Conservation (phyloP, 164 flowering plant genomes). For the Malania oleifera region DNA sequence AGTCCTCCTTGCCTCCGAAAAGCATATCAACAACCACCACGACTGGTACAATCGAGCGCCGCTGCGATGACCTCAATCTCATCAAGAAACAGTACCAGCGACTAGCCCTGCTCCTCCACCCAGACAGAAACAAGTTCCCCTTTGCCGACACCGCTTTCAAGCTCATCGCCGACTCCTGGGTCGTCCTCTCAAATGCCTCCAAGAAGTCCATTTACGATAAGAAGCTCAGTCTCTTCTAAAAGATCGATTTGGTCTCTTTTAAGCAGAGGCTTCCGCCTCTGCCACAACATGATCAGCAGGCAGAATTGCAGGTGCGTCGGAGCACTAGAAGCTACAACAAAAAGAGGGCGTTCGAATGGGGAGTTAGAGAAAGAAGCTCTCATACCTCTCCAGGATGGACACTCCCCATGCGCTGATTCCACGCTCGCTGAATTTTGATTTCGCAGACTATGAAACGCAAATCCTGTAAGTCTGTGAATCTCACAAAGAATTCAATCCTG, state of each 20-base stretch:
- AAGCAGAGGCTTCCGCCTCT: background rate
- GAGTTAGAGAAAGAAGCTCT: too few relatives aligned
- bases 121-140: slow-evolving; percentile 60
- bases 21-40: slow-evolving; percentile 51
- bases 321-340: background rate
- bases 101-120: slow-evolving; percentile 67
- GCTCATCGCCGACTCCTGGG: slow-evolving; percentile 78
- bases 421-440: too few relatives aligned
- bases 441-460: too few relatives aligned
- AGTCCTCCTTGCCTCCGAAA: slow-evolving; percentile 66
- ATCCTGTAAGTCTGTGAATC: too few relatives aligned
- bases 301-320: slow-evolving; percentile 24
- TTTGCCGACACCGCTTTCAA: slow-evolving; percentile 67
- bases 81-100: slow-evolving; percentile 57
- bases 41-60: slow-evolving; percentile 71
- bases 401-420: too few relatives aligned
- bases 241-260: slow-evolving; percentile 23
- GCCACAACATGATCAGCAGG: background rate
- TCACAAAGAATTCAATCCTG: too few relatives aligned
- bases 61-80: slow-evolving; percentile 41
- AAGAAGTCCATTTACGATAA: slow-evolving; percentile 54
- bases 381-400: too few relatives aligned
- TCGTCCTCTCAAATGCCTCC: slow-evolving; percentile 47
- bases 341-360: background rate
- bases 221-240: slow-evolving; percentile 34